These are phyloP conservation scores for Neonectria hederae DNA, from an alignment of 2,329 filamentous ascomycete species.

Conservation along the genomic window DNA sequence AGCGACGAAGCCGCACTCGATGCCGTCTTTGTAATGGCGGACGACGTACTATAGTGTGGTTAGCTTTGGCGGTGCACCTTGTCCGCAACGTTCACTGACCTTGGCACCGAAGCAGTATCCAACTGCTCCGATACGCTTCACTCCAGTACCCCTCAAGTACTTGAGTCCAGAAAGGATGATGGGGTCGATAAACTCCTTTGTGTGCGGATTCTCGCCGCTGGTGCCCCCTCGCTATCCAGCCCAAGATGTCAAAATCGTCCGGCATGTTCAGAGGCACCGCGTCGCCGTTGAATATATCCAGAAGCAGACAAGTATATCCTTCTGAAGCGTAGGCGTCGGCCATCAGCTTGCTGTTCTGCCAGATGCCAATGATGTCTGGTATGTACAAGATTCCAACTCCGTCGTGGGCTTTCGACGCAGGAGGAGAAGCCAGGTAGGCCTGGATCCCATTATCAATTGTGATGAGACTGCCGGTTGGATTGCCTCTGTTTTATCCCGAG, in stretches of 20 bases:
- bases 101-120: slow-evolving; percentile 84
- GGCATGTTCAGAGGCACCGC: slow-evolving; percentile 56
- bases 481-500: slow-evolving; percentile 47
- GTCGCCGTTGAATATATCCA: slow-evolving; percentile 48
- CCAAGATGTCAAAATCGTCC: slow-evolving; percentile 41
- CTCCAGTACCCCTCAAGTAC: slow-evolving; percentile 63
- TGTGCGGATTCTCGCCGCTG: slow-evolving; percentile 55
- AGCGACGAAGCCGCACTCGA: slow-evolving; percentile 77
- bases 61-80: background rate
- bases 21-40: slow-evolving; percentile 68
- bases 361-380: slow-evolving; percentile 62
- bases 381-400: slow-evolving; percentile 54
- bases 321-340: slow-evolving; percentile 49
- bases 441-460: slow-evolving; percentile 53
- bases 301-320: slow-evolving; percentile 47
- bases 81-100: slow-evolving; percentile 49
- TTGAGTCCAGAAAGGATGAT: slow-evolving; percentile 53
- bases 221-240: slow-evolving; percentile 52
- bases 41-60: slow-evolving; percentile 64
- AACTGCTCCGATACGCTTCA: slow-evolving; percentile 69
- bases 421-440: slow-evolving; percentile 58
- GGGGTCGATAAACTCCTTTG: slow-evolving; percentile 41
- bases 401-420: slow-evolving; percentile 43
- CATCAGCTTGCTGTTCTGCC: slow-evolving; percentile 50
- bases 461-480: slow-evolving; percentile 51